These are phyloP conservation scores for Penicillium sp. DNA, from an alignment of 2,329 filamentous ascomycete genomes.

Conservation along the genomic window DNA sequence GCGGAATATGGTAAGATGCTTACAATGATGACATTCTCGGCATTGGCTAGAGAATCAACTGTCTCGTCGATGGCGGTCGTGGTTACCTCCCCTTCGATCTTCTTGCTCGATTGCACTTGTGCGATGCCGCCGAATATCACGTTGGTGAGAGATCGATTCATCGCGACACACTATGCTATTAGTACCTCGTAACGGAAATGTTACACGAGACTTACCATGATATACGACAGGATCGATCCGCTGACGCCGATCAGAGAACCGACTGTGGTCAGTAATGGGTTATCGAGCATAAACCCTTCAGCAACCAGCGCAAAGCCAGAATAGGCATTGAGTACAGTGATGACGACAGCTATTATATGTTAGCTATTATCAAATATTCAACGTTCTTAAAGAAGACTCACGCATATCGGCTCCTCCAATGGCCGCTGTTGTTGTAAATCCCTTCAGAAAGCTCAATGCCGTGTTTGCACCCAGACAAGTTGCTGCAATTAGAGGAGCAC, in stretches of 20 bases:
- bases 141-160: constrained; percentile 87
- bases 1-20: constrained; percentile 10
- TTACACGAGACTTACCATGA: constrained; percentile 46
- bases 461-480: constrained; percentile 73
- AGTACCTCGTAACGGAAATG: background rate
- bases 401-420: constrained; percentile 95
- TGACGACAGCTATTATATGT: constrained; percentile 62
- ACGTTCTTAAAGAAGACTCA: constrained; percentile 21
- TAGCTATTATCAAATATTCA: constrained; percentile 19
- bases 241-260: constrained; percentile 84
- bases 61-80: constrained; percentile 77
- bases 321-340: constrained; percentile 86
- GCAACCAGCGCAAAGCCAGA: constrained; percentile 87
- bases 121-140: constrained; percentile 82
- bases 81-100: constrained; percentile 75
- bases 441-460: constrained; percentile 75
- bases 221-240: constrained; percentile 83
- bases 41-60: constrained; percentile 68
- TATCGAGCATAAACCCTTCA: constrained; percentile 88
- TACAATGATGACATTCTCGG: constrained; percentile 80
- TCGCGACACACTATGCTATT: constrained; percentile 65
- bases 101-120: constrained; percentile 60
- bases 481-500: constrained; percentile 72
- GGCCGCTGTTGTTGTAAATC: constrained; percentile 80
- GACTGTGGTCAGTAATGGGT: constrained; percentile 77